These are phyloP conservation scores for Fusarium brachygibbosum DNA, from an alignment of 2,329 filamentous ascomycete genomes.

Conservation along the genomic window DNA sequence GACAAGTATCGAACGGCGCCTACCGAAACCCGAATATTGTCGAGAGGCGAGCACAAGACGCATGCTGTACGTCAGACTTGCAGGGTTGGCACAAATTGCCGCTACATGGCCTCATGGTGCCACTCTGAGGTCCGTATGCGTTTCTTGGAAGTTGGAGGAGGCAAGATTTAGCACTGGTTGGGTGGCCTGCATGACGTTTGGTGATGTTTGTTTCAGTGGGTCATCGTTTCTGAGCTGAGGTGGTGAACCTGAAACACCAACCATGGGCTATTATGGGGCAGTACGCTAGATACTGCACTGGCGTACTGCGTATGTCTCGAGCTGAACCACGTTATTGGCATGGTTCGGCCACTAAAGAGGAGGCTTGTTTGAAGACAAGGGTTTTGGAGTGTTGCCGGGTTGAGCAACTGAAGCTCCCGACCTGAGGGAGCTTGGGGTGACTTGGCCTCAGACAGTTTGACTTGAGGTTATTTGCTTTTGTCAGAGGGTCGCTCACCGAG, in stretches of 20 bases:
- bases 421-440: slow-evolving; percentile 7
- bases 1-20: slow-evolving; percentile 28
- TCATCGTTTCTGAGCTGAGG: slow-evolving; percentile 36
- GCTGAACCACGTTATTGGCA: slow-evolving; percentile 32
- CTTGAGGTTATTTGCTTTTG: slow-evolving; percentile 22
- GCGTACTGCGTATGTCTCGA: slow-evolving; percentile 31
- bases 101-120: slow-evolving; percentile 34
- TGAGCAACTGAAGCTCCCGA: slow-evolving; percentile 13
- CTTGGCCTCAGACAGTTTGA: slow-evolving; percentile 9
- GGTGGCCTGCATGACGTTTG: slow-evolving; percentile 41
- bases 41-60: slow-evolving; percentile 27
- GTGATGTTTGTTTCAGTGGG: slow-evolving; percentile 46
- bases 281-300: slow-evolving; percentile 26
- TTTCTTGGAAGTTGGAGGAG: slow-evolving; percentile 37
- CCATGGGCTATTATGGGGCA: slow-evolving; percentile 44
- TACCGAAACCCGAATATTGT: slow-evolving; percentile 40
- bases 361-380: slow-evolving; percentile 39
- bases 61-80: slow-evolving; percentile 38
- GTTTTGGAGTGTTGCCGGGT: slow-evolving; percentile 27
- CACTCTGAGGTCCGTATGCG: slow-evolving; percentile 19
- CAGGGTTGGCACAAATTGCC: slow-evolving; percentile 30
- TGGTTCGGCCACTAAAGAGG: slow-evolving; percentile 31
- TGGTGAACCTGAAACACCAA: slow-evolving; percentile 45
- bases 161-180: slow-evolving; percentile 15
- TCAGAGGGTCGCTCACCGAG: slow-evolving; percentile 2